A percentile compares a stretch with the other conserved stretches of the same genome.
These are phyloP conservation scores for Sistotremastrum niveocremeum DNA, from an alignment of 768 basidiomycete species.

Conservation along the genomic window DNA sequence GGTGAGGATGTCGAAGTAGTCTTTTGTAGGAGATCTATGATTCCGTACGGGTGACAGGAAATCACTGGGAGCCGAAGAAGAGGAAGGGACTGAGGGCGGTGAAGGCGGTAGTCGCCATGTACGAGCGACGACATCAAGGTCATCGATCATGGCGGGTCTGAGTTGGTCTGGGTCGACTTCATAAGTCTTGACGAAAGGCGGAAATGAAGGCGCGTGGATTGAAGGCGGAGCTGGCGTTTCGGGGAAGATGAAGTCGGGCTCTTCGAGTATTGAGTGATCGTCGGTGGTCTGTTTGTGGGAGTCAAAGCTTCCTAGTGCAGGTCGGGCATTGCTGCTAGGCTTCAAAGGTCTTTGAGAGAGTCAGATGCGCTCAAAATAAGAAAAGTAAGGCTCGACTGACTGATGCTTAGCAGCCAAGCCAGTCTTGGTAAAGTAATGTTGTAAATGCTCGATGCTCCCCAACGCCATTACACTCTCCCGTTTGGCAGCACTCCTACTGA, in stretches of 20 bases:
- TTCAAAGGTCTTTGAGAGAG: constrained; percentile 24
- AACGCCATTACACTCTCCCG: constrained; percentile 87
- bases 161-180: constrained; percentile 69
- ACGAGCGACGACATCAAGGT: constrained; percentile 47
- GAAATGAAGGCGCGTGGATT: constrained; percentile 28
- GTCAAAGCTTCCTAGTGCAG: constrained; percentile 54
- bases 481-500: constrained; percentile 83
- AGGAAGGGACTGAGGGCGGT: constrained; percentile 1
- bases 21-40: constrained; percentile 2
- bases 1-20: constrained; percentile 46
- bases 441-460: constrained; percentile 92
- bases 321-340: constrained; percentile 50
- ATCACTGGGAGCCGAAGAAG: constrained; percentile 10
- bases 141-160: constrained; percentile 64
- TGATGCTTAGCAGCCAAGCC: constrained; percentile 60
- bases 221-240: constrained; percentile 51
- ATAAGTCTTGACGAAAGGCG: constrained; percentile 47
- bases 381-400: constrained; percentile 27
- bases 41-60: constrained; percentile 10
- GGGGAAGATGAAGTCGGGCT: constrained; percentile 47
- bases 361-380: constrained; percentile 6
- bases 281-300: constrained; percentile 25
- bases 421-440: constrained; percentile 88
- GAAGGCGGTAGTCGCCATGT: constrained; percentile 33
- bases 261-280: constrained; percentile 25